phyloP scores from a whole-genome alignment of 169 alveolate species.

The Eimeria praecox region DNA sequence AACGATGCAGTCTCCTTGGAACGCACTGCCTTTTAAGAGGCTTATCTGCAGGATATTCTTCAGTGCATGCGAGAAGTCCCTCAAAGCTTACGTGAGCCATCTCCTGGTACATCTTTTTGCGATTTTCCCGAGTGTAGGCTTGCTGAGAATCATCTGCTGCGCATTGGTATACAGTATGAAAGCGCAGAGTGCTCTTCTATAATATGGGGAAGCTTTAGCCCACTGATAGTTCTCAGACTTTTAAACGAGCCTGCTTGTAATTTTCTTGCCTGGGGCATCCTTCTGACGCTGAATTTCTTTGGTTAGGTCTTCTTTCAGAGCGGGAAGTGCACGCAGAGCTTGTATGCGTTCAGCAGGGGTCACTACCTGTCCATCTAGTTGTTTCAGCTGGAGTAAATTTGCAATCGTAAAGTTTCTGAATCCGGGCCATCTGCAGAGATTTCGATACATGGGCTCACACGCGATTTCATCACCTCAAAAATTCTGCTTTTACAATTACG shows the following conservation, averaged over 20 bases:
- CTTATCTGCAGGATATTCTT: not conserved
- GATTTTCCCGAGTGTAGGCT: slow-evolving; percentile 82
- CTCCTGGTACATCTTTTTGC: slow-evolving; percentile 80
- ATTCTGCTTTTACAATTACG: too few species aligned
- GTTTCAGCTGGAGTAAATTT: slow-evolving; percentile 86
- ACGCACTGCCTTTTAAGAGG: not conserved
- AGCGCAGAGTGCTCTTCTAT: not conserved
- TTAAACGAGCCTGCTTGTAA: not conserved
- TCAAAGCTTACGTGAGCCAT: slow-evolving; percentile 64
- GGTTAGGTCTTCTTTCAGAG: slow-evolving; percentile 9
- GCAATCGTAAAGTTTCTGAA: slow-evolving; percentile 88
- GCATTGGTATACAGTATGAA: not conserved
- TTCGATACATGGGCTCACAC: not conserved
- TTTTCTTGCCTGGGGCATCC: slow-evolving; percentile 20
- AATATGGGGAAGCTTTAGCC: not conserved
- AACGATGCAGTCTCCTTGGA: not conserved
- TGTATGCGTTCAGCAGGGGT: slow-evolving; percentile 90
- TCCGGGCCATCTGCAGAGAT: slow-evolving; percentile 68
- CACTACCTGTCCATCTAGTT: slow-evolving; percentile 92
- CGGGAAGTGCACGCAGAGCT: slow-evolving; percentile 72
- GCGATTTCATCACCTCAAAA: not conserved
- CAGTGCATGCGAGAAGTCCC: not conserved
- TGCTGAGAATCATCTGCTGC: slow-evolving; percentile 19
- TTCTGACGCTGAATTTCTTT: slow-evolving; percentile 29
- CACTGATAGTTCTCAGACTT: not conserved